Base-by-base conservation (phyloP, 192 early-diverging fungal species). In the Funneliformis mosseae region DNA sequence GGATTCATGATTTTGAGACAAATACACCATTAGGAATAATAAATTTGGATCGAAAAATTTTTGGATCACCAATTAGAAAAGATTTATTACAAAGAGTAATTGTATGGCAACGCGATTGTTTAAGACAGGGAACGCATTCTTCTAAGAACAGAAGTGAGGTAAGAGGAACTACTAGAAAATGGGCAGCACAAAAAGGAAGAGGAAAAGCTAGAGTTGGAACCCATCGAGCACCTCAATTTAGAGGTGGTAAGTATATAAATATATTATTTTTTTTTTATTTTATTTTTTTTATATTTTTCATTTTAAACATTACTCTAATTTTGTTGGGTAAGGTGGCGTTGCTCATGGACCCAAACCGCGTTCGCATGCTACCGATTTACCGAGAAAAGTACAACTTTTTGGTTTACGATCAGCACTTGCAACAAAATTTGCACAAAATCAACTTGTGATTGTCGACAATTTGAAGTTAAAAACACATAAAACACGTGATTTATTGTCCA, bases 181-280 rank as follows among this genome's bases (percentile, higher is more conserved):
- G 89, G 14, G 91, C 92, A 66, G 95, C 93, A 43, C 97, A 98
- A 83, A 98, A 98, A 85, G 97, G 97, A 18, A 89, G 96, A 41
- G 97, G 97, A 83, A 91, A 88, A 82, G 96, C 97, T n/a, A 89
- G 97, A 78, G 92, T 95, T 25, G 95, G 96, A 33, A 92, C 92
- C 3, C 69, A 92, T 39, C 88, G 96, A 28, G 94, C 96, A 33
- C 95, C 97, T 42, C 95, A 97, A 82, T 93, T 91, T 81, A 87
- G 90, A 28, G 97, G 97, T 85, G 97, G 94, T 94, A 85, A 64
- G 45, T 79, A 69, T n/a, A n/a, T n/a, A n/a, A n/a, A n/a, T n/a
- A n/a, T n/a, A n/a, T n/a, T n/a, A n/a, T n/a, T n/a, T n/a, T n/a
- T n/a, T n/a, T 63, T 5, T 33, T 27, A 50, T 41, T 61, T 23